phyloP scores from a whole-genome alignment of 2,329 filamentous ascomycete genomes.

The Hypocreales sp. region DNA sequence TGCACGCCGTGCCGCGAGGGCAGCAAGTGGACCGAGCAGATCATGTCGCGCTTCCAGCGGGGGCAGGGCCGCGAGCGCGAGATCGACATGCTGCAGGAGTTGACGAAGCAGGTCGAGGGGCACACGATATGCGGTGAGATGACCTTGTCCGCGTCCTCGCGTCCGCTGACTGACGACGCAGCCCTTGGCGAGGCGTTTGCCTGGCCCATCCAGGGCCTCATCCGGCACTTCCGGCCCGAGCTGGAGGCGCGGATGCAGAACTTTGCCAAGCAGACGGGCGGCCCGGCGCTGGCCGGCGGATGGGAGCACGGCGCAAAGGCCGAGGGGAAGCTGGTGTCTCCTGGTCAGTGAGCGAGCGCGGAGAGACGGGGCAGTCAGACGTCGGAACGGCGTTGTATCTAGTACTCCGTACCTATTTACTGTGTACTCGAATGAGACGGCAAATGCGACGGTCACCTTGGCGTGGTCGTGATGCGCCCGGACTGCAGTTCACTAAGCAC shows the following conservation, averaged over 20 bases:
- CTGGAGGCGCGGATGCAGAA: slow-evolving; percentile 81
- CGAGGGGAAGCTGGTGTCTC: slow-evolving; percentile 73
- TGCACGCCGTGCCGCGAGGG: slow-evolving; percentile 99
- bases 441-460: too few species aligned
- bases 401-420: too few species aligned
- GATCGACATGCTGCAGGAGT: slow-evolving; percentile 98
- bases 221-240: slow-evolving; percentile 95
- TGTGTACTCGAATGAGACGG: too few species aligned
- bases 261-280: slow-evolving; percentile 58
- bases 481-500: too few species aligned
- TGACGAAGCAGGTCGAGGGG: slow-evolving; percentile 98
- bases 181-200: slow-evolving; percentile 94
- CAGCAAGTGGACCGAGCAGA: slow-evolving; percentile 98
- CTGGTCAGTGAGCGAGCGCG: slow-evolving; percentile 60
- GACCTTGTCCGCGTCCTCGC: background rate
- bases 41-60: slow-evolving; percentile 92
- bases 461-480: too few species aligned
- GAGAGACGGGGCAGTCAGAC: background rate
- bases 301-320: slow-evolving; percentile 63
- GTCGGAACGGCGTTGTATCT: too few species aligned
- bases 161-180: slow-evolving; percentile 13
- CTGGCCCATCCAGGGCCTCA: slow-evolving; percentile 96
- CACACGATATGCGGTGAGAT: slow-evolving; percentile 89
- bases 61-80: slow-evolving; percentile 78
- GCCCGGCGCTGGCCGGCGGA: slow-evolving; percentile 67